Conservation (phyloP, 129 eudicot species). For the Flaveria bidentis region DNA sequence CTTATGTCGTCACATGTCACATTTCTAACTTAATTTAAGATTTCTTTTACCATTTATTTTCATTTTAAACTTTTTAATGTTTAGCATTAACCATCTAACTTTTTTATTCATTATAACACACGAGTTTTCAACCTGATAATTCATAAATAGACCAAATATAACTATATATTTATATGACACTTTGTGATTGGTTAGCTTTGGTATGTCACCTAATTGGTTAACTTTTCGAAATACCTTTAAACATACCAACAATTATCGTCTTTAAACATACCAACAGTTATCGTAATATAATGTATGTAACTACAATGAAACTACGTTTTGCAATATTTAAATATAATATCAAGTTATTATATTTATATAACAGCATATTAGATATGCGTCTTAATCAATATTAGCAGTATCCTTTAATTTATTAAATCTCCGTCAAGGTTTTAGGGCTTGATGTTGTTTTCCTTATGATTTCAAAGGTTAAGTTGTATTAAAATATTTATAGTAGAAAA, state of each 20-base stretch:
- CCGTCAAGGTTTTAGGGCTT: background rate
- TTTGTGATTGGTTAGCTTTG: background rate
- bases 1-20: too few species aligned
- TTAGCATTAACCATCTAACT: too few species aligned
- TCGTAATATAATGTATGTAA: background rate
- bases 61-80: too few species aligned
- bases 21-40: too few species aligned
- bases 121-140: too few species aligned
- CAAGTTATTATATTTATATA: slow-evolving; percentile 4
- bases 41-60: too few species aligned
- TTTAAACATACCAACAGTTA: background rate
- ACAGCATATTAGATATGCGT: slow-evolving; percentile 24
- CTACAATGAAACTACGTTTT: background rate
- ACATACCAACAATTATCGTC: too few species aligned
- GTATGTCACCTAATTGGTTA: background rate
- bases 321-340: background rate
- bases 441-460: background rate
- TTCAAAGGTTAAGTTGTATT: background rate
- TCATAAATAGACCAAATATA: background rate
- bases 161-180: background rate
- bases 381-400: slow-evolving; percentile 3
- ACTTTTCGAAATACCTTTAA: background rate
- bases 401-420: slow-evolving; percentile 4
- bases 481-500: background rate
- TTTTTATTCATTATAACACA: too few species aligned